phyloP scores from a whole-genome alignment of 495 filamentous ascomycete genomes.

The Penicillium bialowiezense region DNA sequence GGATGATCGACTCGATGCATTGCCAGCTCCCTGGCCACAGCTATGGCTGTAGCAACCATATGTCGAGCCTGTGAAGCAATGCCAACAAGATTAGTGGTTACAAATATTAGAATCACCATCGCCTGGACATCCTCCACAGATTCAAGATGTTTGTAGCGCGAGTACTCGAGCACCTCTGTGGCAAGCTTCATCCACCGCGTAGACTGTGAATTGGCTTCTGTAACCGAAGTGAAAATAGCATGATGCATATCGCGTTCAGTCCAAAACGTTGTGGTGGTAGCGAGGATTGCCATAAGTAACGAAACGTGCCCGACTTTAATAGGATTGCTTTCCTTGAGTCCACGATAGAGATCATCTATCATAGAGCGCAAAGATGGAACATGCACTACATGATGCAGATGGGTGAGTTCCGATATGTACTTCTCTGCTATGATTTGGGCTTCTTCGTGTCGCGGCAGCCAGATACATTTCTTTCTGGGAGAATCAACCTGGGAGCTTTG shows the following conservation, averaged over 20 bases:
- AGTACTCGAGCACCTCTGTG: slow-evolving; percentile 38
- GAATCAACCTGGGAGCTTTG: not conserved
- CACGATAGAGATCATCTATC: slow-evolving; percentile 36
- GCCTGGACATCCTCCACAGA: slow-evolving; percentile 47
- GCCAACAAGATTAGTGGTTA: slow-evolving; percentile 39
- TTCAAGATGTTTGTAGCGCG: slow-evolving; percentile 18
- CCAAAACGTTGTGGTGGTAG: slow-evolving; percentile 43
- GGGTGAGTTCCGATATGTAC: slow-evolving; percentile 36
- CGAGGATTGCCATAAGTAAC: slow-evolving; percentile 43
- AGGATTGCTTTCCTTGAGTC: slow-evolving; percentile 15
- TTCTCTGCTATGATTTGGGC: slow-evolving; percentile 39
- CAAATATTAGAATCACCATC: slow-evolving; percentile 35
- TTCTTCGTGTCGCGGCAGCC: slow-evolving; percentile 40
- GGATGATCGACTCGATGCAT: slow-evolving; percentile 44
- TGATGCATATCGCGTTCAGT: slow-evolving; percentile 16
- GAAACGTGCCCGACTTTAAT: slow-evolving; percentile 31
- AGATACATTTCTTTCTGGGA: slow-evolving; percentile 24
- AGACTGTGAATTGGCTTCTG: slow-evolving; percentile 29
- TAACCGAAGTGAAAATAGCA: slow-evolving; percentile 26
- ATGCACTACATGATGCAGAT: slow-evolving; percentile 41
- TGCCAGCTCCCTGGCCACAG: slow-evolving; percentile 35
- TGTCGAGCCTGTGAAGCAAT: slow-evolving; percentile 31
- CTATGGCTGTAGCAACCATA: slow-evolving; percentile 28
- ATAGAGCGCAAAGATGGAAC: slow-evolving; percentile 32
- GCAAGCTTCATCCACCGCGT: slow-evolving; percentile 34